Conservation (phyloP, 2,329 filamentous ascomycete species). For the Chaetothyriales sp. region DNA sequence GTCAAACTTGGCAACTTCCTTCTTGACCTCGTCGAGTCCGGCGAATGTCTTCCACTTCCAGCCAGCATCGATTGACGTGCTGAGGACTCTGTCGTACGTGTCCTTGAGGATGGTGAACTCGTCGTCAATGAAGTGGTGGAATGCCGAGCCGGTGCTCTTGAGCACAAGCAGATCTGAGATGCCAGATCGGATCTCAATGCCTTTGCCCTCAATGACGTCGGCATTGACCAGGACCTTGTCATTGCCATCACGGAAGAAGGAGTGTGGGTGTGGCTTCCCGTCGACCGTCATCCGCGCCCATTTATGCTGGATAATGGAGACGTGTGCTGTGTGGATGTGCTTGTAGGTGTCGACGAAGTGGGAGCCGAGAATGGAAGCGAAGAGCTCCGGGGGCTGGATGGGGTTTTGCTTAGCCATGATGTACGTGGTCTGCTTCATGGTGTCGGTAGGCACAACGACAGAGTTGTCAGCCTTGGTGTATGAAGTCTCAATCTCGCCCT, state of each 20-base stretch:
- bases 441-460: conserved; percentile 89
- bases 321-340: conserved; percentile 75
- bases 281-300: conserved; percentile 84
- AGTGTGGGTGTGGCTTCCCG: conserved; percentile 85
- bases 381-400: conserved; percentile 85
- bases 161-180: conserved; percentile 76
- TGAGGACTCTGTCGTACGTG: conserved; percentile 89
- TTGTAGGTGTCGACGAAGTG: conserved; percentile 82
- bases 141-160: conserved; percentile 92
- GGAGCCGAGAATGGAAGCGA: conserved; percentile 65
- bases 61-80: conserved; percentile 73
- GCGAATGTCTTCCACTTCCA: conserved; percentile 75
- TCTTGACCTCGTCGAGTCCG: conserved; percentile 52
- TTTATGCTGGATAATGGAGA: conserved; percentile 70
- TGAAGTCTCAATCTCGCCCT: conserved; percentile 78
- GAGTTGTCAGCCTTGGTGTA: conserved; percentile 93
- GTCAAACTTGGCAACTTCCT: conserved; percentile 56
- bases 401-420: conserved; percentile 90
- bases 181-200: conserved; percentile 62
- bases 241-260: conserved; percentile 77
- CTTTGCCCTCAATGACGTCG: conserved; percentile 50
- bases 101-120: conserved; percentile 85
- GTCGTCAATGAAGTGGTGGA: conserved; percentile 86
- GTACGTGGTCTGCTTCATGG: conserved; percentile 95
- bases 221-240: conserved; percentile 78